Evolutionary conservation across 2,329 filamentous ascomycete species (phyloP), one percentile per base, ranked within the genome.

Genomic region (Akanthomyces muscarius): DNA sequence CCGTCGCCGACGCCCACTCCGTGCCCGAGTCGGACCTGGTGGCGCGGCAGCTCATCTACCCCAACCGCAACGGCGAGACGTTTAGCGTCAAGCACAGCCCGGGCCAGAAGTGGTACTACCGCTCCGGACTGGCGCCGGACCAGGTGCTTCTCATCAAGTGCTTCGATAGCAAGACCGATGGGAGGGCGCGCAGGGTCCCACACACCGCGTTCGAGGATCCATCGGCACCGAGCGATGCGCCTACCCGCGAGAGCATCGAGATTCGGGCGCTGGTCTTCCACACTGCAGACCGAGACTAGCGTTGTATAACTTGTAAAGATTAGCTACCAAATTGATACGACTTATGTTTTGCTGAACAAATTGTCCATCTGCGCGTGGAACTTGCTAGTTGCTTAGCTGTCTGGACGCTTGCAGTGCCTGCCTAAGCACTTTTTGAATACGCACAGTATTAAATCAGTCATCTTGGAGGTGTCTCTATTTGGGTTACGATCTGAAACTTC

Each of bases 91-190:
- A 72, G n/a, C 67, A 80, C 58, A 76, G 77, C 63, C 66, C 69
- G 0, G 62, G 66, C 2, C 81, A 84, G 45, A 75, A 73, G 68
- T 86, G 83, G 83, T 82, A 80, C 69, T 86, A 83, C 70, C 76
- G 81, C 64, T 76, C 76, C 54, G 76, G 75, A 1, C 79, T 86
- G 69, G 77, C 74, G 0, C 82, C 83, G 0, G 75, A 81, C 4
- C 78, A 88, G 73, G 80, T 83, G 4, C 75, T 84, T 3, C 68
- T 88, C 50, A 84, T 88, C 72, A 88, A 87, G 71, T 86, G 83
- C 68, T 87, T 82, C 68, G 86, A 88, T 71, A 83, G 76, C 30
- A 83, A 84, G 76, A 75, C 75, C 28, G 83, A 85, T 69, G 83
- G 81, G 0, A 71, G 80, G 30, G 81, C 83, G 6, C 75, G 82